phyloP scores from a whole-genome alignment of 78 protist genomes.

The Dictyostelium purpureum region DNA sequence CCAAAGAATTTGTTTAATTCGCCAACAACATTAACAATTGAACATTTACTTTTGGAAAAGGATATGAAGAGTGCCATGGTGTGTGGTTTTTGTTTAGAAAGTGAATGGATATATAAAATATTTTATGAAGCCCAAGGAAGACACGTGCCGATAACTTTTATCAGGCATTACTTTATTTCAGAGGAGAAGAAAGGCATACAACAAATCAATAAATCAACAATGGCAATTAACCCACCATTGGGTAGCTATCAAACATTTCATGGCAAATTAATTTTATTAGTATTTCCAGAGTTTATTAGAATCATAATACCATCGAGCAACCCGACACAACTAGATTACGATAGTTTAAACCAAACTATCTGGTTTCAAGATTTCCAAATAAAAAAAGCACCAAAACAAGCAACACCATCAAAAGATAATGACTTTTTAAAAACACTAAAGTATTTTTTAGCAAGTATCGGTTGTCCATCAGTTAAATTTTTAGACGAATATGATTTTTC shows the following conservation, averaged over 20 bases:
- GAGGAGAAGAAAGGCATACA: neutral
- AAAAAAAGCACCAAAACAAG: neutral
- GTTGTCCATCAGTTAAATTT: neutral
- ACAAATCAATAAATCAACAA: neutral
- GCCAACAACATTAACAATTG: neutral
- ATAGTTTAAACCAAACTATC: conserved; percentile 41
- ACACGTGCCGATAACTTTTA: conserved; percentile 3
- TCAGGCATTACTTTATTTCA: neutral
- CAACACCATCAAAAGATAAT: neutral
- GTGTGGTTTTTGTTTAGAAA: conserved; percentile 12
- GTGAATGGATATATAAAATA: neutral
- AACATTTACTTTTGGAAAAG: neutral
- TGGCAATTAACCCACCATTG: conserved; percentile 8
- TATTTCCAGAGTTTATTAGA: conserved; percentile 9
- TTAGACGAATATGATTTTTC: conserved; percentile 41
- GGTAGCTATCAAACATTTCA: conserved; percentile 7
- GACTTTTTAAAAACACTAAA: conserved; percentile 38
- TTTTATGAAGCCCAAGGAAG: neutral
- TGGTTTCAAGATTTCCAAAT: conserved; percentile 60
- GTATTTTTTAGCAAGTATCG: neutral
- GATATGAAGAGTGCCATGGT: neutral
- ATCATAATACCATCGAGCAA: conserved; percentile 41
- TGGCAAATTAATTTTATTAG: conserved; percentile 20
- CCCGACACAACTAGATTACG: conserved; percentile 35
- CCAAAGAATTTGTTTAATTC: neutral